phyloP scores from a whole-genome alignment of 2,329 filamentous ascomycete genomes.

The Dryadomyces quercus-mongolicae region DNA sequence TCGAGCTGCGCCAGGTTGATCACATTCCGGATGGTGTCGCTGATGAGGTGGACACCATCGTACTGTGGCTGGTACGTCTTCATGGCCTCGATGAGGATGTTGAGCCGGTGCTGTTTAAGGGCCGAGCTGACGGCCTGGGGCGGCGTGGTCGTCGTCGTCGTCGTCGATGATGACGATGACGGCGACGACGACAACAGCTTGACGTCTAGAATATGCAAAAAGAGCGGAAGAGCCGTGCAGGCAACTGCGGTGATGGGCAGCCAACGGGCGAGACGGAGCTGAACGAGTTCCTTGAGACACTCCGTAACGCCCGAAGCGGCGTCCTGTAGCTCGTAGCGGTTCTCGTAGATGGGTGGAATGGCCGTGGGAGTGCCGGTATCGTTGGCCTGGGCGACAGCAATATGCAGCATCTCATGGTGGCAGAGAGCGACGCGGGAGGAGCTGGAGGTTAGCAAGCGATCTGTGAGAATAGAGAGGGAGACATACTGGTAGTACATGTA shows the following conservation, averaged over 20 bases:
- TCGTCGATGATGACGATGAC: neutral
- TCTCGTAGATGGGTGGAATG: conserved; percentile 7
- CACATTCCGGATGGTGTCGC: conserved; percentile 11
- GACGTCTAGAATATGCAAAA: conserved; percentile 11
- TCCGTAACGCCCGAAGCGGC: conserved; percentile 11
- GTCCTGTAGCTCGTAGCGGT: conserved; percentile 10
- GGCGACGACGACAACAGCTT: conserved; percentile 5
- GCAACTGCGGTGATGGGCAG: conserved; percentile 12
- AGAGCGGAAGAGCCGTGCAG: conserved; percentile 11
- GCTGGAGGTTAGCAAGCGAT: neutral
- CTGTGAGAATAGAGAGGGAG: neutral
- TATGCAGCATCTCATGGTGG: conserved; percentile 16
- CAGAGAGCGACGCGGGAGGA: conserved; percentile 12
- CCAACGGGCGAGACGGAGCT: conserved; percentile 12
- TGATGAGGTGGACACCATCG: conserved; percentile 12
- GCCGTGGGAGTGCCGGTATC: conserved; percentile 6
- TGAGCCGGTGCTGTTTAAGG: conserved; percentile 27
- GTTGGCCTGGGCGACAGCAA: conserved; percentile 27
- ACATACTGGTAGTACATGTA: conserved; percentile 13
- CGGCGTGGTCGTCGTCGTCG: neutral
- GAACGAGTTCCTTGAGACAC: conserved; percentile 12
- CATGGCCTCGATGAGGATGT: conserved; percentile 13
- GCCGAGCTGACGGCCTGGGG: conserved; percentile 16
- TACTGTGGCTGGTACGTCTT: conserved; percentile 14
- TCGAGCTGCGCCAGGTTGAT: conserved; percentile 11